Evolutionary conservation across 1,284 basidiomycete species (phyloP), one percentile per base, ranked within the genome.

Genomic region (Volvariella surrecta): DNA sequence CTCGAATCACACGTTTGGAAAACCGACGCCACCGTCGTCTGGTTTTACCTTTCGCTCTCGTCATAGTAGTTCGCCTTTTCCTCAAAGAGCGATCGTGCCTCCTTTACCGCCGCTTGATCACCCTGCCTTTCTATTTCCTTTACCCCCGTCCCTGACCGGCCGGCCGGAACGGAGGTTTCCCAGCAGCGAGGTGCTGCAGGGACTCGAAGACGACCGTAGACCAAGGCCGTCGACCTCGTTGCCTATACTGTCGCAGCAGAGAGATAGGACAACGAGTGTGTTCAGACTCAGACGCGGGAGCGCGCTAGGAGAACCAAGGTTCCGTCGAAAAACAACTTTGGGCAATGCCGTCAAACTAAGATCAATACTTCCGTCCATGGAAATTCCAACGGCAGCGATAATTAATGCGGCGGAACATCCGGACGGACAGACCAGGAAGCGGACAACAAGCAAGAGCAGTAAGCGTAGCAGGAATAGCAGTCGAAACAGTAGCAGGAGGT

Each of bases 41-140:
- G 53, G 50, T 32, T 50, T 52, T 42, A 55, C 52, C n/a, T 50
- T 57, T 37, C 43, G 47, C 40, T 43, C 52, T 32, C 45, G 40
- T 19, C 50, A 37, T 48, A 51, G 37, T 32, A 58, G 54, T 10
- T 51, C 57, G 17, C 52, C 50, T 39, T 48, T 52, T 40, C 52
- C 46, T 37, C 55, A 49, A 39, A 57, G 47, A 39, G 54, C 57
- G 30, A 45, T 52, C 20, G 59, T 58, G 2, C 76, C 76, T 7
- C 72, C 75, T 8, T 54, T 78, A 24, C 76, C 76, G 17, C 63
- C 72, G 3, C 61, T 77, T 15, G 58, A 69, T 44, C 75, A 76
- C 53, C 72, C 73, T n/a, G 71, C 66, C 32, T 60, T 74, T 37
- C 55, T 54, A 4, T 50, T 45, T 15, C 34, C 34, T 16, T 35